Conservation (phyloP, 495 filamentous ascomycete species). For the Tuber borchii region DNA sequence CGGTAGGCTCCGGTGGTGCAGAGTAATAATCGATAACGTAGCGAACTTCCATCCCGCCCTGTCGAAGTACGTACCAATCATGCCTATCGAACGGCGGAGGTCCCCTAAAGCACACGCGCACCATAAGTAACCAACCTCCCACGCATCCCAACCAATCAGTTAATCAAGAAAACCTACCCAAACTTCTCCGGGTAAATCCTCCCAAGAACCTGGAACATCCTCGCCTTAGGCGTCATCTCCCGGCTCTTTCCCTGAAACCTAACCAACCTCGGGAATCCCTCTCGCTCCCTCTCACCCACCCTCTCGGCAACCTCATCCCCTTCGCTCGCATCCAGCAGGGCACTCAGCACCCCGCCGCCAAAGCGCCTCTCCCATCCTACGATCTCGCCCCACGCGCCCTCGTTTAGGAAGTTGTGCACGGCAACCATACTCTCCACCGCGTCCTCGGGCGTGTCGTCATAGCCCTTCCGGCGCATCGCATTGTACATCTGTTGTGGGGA, state of each 20-base stretch:
- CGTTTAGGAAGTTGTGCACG: slow-evolving; percentile 95
- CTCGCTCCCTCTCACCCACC: slow-evolving; percentile 41
- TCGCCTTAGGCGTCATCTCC: slow-evolving; percentile 85
- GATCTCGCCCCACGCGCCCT: slow-evolving; percentile 93
- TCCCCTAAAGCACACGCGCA: slow-evolving; percentile 46
- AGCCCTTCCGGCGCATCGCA: slow-evolving; percentile 88
- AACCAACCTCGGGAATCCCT: slow-evolving; percentile 59
- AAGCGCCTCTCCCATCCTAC: slow-evolving; percentile 86
- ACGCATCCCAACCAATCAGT: neutral
- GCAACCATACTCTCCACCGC: slow-evolving; percentile 96
- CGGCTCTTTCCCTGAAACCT: slow-evolving; percentile 81
- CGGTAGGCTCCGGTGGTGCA: slow-evolving; percentile 74
- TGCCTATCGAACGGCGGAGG: slow-evolving; percentile 95
- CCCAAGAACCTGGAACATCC: slow-evolving; percentile 68
- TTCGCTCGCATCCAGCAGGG: slow-evolving; percentile 42
- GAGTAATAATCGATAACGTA: slow-evolving; percentile 99
- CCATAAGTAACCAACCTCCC: slow-evolving; percentile 17
- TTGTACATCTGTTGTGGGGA: slow-evolving; percentile 99
- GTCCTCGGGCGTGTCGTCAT: slow-evolving; percentile 84
- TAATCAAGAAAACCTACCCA: slow-evolving; percentile 49
- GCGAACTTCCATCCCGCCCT: slow-evolving; percentile 60
- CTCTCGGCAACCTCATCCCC: slow-evolving; percentile 46
- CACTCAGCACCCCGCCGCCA: slow-evolving; percentile 45
- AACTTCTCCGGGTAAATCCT: slow-evolving; percentile 73
- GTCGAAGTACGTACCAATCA: slow-evolving; percentile 84